phyloP scores from a whole-genome alignment of 768 basidiomycete genomes.

The Amanita muscaria region DNA sequence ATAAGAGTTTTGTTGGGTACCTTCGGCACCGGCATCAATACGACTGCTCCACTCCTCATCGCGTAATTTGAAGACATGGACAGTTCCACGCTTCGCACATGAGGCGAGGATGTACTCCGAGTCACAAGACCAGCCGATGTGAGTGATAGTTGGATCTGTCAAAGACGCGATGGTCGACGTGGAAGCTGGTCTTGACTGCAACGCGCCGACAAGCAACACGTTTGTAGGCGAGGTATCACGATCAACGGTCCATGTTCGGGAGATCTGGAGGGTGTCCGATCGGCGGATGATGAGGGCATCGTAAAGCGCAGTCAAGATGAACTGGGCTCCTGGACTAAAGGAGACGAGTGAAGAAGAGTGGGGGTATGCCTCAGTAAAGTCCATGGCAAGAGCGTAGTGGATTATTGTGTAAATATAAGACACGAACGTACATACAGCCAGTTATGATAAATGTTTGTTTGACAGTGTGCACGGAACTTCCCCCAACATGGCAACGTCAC shows the following conservation, averaged over 20 bases:
- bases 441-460: too few relatives aligned
- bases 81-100: conserved; percentile 60
- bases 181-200: conserved; percentile 22
- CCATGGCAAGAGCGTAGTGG: conserved; percentile 43
- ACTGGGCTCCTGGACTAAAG: conserved; percentile 84
- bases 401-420: conserved; percentile 7
- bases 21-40: conserved; percentile 76
- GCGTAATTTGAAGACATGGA: conserved; percentile 70
- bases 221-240: conserved; percentile 40
- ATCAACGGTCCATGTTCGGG: conserved; percentile 70
- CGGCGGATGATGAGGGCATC: conserved; percentile 79
- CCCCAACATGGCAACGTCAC: too few relatives aligned
- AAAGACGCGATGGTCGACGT: conserved; percentile 15
- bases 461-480: too few relatives aligned
- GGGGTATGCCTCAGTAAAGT: conserved; percentile 81
- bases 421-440: conserved; percentile 1
- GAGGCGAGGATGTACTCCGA: conserved; percentile 81
- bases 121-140: conserved; percentile 80
- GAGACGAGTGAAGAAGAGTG: conserved; percentile 61
- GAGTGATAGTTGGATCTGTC: conserved; percentile 48
- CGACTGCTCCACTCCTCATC: conserved; percentile 73
- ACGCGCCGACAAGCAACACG: conserved; percentile 28
- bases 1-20: conserved; percentile 20
- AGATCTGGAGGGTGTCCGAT: conserved; percentile 76
- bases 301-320: conserved; percentile 71